These are phyloP conservation scores for Coniosporium tulheliwenetii DNA, from an alignment of 2,329 filamentous ascomycete genomes.

Conservation along the genomic window DNA sequence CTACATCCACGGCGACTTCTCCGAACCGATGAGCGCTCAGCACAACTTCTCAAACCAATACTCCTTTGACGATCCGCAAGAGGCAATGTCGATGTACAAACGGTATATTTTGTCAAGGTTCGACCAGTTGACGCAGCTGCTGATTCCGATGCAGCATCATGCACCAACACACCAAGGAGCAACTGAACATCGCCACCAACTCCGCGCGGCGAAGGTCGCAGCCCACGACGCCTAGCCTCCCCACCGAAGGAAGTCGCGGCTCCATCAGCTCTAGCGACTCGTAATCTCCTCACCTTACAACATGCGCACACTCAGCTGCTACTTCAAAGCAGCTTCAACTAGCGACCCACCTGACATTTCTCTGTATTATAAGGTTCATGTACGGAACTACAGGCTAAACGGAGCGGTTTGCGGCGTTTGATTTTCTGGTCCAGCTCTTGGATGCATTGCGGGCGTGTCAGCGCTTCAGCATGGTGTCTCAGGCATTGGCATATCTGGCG, in stretches of 20 bases:
- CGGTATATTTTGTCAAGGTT: slow-evolving; percentile 16
- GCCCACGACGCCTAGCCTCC: not conserved
- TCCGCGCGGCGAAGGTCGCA: slow-evolving; percentile 25
- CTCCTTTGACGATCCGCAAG: slow-evolving; percentile 22
- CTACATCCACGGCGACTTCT: slow-evolving; percentile 23
- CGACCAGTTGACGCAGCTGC: slow-evolving; percentile 4
- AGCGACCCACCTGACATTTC: too few species aligned
- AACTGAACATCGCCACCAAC: slow-evolving; percentile 28
- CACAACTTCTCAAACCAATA: slow-evolving; percentile 28
- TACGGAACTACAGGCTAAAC: too few species aligned
- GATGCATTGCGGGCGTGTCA: too few species aligned
- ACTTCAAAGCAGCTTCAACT: too few species aligned
- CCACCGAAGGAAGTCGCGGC: not conserved
- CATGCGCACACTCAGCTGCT: too few species aligned
- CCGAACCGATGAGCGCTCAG: slow-evolving; percentile 23
- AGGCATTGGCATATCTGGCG: too few species aligned
- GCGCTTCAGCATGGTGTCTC: too few species aligned
- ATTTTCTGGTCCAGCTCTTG: too few species aligned
- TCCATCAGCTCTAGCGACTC: not conserved
- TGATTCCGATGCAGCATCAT: slow-evolving; percentile 20
- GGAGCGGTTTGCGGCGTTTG: too few species aligned
- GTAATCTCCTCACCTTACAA: not conserved
- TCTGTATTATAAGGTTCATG: too few species aligned
- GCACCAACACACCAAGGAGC: slow-evolving; percentile 34
- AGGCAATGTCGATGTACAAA: slow-evolving; percentile 27